Percentiles rank a stretch among this genome's conserved stretches.
These are phyloP conservation scores for Comarum palustre DNA, from an alignment of 306 rosid genomes.

Conservation along the genomic window DNA sequence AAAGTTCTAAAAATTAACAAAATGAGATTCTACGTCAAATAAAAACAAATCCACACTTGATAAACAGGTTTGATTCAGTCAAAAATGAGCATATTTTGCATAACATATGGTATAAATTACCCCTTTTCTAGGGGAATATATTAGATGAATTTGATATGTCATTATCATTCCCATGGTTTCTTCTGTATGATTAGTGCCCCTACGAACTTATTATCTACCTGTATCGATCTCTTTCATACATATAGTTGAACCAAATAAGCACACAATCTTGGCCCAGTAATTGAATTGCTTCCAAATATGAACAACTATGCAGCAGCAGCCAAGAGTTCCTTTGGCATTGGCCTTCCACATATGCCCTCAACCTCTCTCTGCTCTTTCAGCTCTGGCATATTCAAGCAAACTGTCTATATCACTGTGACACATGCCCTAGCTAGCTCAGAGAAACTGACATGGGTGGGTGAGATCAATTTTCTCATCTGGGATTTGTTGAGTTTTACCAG, in stretches of 20 bases:
- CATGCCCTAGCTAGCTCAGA: background rate
- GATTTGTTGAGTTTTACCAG: conserved; percentile 11
- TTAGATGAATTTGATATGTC: conserved; percentile 6
- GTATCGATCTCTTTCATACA: background rate
- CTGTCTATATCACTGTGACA: background rate
- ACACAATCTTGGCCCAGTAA: conserved; percentile 6
- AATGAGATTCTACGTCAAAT: background rate
- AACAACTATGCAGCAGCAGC: conserved; percentile 3
- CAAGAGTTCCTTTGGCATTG: conserved; percentile 10
- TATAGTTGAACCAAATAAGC: conserved; percentile 13
- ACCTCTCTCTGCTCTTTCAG: background rate
- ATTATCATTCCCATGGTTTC: conserved; percentile 25
- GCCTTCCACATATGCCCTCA: conserved; percentile 9
- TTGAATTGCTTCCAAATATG: conserved; percentile 16
- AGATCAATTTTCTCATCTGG: background rate
- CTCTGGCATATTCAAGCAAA: background rate
- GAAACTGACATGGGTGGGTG: background rate
- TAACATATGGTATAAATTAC: background rate
- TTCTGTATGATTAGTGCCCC: conserved; percentile 27
- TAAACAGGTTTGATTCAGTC: background rate
- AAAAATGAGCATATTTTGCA: background rate
- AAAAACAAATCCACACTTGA: background rate
- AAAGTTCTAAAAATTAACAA: background rate
- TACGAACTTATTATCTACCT: background rate
- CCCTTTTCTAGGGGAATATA: conserved; percentile 22